Base-by-base conservation (phyloP, 208 protist species). In the Lotmaria passim region DNA sequence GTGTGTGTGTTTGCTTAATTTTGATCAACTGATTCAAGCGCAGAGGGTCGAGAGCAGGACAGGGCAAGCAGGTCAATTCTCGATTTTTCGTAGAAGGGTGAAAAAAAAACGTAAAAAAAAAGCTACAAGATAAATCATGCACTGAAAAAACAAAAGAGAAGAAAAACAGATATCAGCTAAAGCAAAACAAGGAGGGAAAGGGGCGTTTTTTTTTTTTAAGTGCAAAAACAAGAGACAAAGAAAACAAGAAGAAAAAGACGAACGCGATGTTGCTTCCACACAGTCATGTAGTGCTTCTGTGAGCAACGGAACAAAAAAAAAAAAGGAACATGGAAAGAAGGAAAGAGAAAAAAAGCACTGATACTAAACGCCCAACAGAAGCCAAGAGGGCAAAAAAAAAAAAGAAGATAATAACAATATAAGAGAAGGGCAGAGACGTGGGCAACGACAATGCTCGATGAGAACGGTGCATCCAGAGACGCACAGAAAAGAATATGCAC, bases 371-470 rank as follows among this genome's bases (percentile, higher is more conserved):
- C n/a, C n/a, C n/a, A n/a, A n/a, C n/a, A n/a, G n/a, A n/a, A n/a
- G n/a, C n/a, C n/a, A n/a, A n/a, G n/a, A n/a, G n/a, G n/a, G n/a
- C 15, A 52, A 71, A 73, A 65, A 64, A 65, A 57, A 65, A 47
- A 34, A 50, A 51, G 33, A 51, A 38, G 41, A 30, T 36, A 19
- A 50, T 26, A 55, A 63, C 7, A 41, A 41, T 12, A 12, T 10
- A 46, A 46, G 41, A 17, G 15, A 46, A 15, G n/a, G 15, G n/a
- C 41, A 21, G 41, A 19, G 15, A n/a, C n/a, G n/a, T n/a, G n/a
- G n/a, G n/a, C n/a, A n/a, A n/a, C n/a, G n/a, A n/a, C n/a, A n/a
- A n/a, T n/a, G n/a, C n/a, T n/a, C n/a, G n/a, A n/a, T n/a, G n/a
- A n/a, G n/a, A n/a, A n/a, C n/a, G n/a, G n/a, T n/a, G n/a, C n/a